A percentile compares a stretch with the other conserved stretches of the same genome.
Evolutionary conservation across 495 filamentous ascomycete genomes (phyloP).

Genomic region (Apodospora peruviana): DNA sequence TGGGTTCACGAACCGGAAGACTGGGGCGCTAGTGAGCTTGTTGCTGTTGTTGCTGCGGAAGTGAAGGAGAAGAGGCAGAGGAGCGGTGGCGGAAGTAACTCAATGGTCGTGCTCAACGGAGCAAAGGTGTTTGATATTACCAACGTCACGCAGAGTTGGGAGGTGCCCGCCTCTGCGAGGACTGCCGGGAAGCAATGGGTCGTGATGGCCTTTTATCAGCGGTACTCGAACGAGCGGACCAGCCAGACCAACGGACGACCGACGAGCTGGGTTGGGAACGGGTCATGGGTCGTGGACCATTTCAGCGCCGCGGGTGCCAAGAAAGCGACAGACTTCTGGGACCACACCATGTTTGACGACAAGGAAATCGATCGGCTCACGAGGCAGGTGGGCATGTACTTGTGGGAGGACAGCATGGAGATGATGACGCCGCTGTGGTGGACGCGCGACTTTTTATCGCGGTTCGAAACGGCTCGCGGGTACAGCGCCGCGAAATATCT

Average conservation of each 20-base stretch:
- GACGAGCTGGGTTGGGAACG: conserved; percentile 35
- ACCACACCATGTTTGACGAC: conserved; percentile 34
- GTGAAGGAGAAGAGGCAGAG: conserved; percentile 6
- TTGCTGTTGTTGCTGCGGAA: conserved; percentile 26
- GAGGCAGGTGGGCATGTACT: conserved; percentile 35
- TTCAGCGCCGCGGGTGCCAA: conserved; percentile 39
- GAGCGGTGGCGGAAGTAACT: background rate
- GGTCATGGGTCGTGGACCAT: conserved; percentile 47
- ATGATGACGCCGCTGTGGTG: conserved; percentile 36
- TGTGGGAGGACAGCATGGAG: conserved; percentile 50
- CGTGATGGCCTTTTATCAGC: conserved; percentile 36
- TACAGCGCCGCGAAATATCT: conserved; percentile 29
- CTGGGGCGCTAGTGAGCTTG: conserved; percentile 33
- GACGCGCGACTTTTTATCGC: conserved; percentile 28
- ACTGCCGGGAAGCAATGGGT: conserved; percentile 9
- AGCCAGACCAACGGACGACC: conserved; percentile 15
- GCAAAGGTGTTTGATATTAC: conserved; percentile 9
- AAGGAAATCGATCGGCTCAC: conserved; percentile 28
- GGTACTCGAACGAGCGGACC: conserved; percentile 18
- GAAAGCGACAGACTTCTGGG: conserved; percentile 39
- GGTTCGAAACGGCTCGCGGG: conserved; percentile 18
- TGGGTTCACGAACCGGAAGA: conserved; percentile 28
- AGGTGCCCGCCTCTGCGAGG: background rate
- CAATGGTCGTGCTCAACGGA: conserved; percentile 2
- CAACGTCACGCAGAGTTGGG: background rate